Conservation (phyloP, 345 rosid genomes). For the Kandelia obovata region DNA sequence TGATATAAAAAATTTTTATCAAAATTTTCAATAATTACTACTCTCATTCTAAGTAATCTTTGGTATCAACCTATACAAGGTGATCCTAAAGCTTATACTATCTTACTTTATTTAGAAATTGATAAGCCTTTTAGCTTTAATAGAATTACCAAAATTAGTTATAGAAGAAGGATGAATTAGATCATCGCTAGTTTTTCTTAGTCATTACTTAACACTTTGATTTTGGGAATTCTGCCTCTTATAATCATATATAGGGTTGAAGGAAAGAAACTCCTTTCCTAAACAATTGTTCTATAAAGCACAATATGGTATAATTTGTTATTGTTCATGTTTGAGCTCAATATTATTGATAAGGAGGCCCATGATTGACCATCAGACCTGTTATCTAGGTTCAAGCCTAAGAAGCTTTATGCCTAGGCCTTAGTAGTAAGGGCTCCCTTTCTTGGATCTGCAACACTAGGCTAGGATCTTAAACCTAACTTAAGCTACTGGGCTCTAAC, state of each 20-base stretch:
- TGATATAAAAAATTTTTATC: slow-evolving; percentile 79
- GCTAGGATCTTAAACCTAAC: too few species aligned
- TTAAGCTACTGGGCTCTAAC: too few species aligned
- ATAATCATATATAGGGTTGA: slow-evolving; percentile 65
- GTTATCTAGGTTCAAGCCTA: too few species aligned
- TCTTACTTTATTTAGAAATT: slow-evolving; percentile 66
- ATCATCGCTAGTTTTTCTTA: slow-evolving; percentile 65
- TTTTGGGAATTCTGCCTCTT: slow-evolving; percentile 73
- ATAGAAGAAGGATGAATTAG: slow-evolving; percentile 49
- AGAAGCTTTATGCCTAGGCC: too few species aligned
- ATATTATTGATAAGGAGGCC: slow-evolving; percentile 8
- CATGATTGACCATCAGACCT: too few species aligned
- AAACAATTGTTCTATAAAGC: too few species aligned
- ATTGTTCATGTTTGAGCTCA: too few species aligned
- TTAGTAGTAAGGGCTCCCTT: too few species aligned
- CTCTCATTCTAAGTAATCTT: slow-evolving; percentile 72
- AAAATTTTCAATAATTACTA: slow-evolving; percentile 67
- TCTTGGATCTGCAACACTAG: too few species aligned
- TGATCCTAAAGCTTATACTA: slow-evolving; percentile 60
- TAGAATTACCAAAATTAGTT: slow-evolving; percentile 39
- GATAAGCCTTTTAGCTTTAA: slow-evolving; percentile 41
- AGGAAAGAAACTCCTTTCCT: slow-evolving; percentile 36
- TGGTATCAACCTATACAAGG: slow-evolving; percentile 60
- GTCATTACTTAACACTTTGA: slow-evolving; percentile 73
- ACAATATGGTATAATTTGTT: too few species aligned